Base-by-base conservation (phyloP, 129 eudicot genomes). In the Tanacetum coccineum region DNA sequence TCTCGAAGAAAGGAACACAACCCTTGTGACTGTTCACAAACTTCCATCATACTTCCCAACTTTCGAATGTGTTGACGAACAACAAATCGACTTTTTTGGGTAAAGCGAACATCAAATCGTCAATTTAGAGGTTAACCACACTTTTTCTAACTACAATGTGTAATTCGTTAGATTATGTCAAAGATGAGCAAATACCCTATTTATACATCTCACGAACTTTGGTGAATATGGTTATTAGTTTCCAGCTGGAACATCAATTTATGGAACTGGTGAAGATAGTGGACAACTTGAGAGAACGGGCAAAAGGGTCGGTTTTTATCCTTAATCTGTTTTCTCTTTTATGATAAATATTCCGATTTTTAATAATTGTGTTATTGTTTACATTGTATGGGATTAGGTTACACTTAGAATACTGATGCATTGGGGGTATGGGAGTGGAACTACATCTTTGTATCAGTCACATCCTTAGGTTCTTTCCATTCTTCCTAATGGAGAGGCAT, bases 261-360 rank as follows among this genome's bases (percentile, higher is more conserved):
- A 93, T 70, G 99, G 99, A 79, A 93, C 99, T 18, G 96, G 99
- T 71, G 99, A 89, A 82, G 99, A 81, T 70, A 82, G 99, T 62
- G 99, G 99, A 74, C 86, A 76, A 75, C 99, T 93, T 67, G 99
- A 93, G 75, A 82, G 96, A 76, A 93, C 99, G 14, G 99, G 96
- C 68, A 93, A 93, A 77, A 84, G 87, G 83, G n/a, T n/a, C n/a
- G n/a, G n/a, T n/a, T n/a, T n/a, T n/a, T n/a, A n/a, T n/a, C n/a
- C n/a, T n/a, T n/a, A n/a, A n/a, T n/a, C n/a, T n/a, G n/a, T n/a
- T n/a, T n/a, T n/a, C n/a, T n/a, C n/a, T n/a, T n/a, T n/a, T n/a
- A n/a, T n/a, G n/a, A n/a, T n/a, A n/a, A n/a, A n/a, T n/a, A n/a
- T n/a, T n/a, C n/a, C n/a, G n/a, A n/a, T n/a, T n/a, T n/a, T n/a